A percentile compares a stretch with the other conserved stretches of the same genome.
phyloP scores from a whole-genome alignment of 2,329 filamentous ascomycete genomes.

The Penicillium sp. region DNA sequence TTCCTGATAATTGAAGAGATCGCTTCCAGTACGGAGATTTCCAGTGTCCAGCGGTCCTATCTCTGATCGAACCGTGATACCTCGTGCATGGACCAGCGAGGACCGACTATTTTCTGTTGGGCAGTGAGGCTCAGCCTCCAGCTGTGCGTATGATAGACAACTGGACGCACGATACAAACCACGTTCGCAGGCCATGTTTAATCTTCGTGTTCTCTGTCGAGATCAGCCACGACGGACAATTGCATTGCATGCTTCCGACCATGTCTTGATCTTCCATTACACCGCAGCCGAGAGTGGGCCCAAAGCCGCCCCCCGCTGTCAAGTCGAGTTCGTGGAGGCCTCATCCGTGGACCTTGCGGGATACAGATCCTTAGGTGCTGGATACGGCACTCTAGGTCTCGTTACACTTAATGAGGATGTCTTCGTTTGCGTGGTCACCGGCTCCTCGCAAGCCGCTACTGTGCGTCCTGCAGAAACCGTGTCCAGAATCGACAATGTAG shows the following conservation, averaged over 20 bases:
- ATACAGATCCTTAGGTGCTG: constrained; percentile 75
- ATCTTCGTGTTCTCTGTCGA: constrained; percentile 76
- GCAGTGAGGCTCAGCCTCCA: constrained; percentile 6
- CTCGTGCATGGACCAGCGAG: constrained; percentile 1
- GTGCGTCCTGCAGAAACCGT: constrained; percentile 86
- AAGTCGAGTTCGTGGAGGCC: constrained; percentile 79
- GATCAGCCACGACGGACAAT: constrained; percentile 87
- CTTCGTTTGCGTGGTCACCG: constrained; percentile 87
- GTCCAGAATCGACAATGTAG: constrained; percentile 80
- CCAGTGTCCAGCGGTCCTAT: neutral
- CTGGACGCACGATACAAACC: neutral
- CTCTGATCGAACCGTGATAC: neutral
- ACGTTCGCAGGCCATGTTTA: constrained; percentile 48
- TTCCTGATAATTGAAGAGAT: neutral
- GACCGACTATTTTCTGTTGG: neutral
- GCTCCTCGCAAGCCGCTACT: constrained; percentile 74
- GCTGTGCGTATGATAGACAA: constrained; percentile 3
- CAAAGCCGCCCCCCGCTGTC: constrained; percentile 63
- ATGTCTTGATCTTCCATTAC: constrained; percentile 83
- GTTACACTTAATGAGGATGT: constrained; percentile 83
- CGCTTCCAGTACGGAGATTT: too few species aligned
- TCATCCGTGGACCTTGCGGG: constrained; percentile 68
- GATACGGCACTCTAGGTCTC: constrained; percentile 83
- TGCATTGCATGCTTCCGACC: constrained; percentile 75
- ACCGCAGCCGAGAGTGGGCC: constrained; percentile 63